These are phyloP conservation scores for Astrothelium macrocarpum DNA, from an alignment of 495 filamentous ascomycete genomes.

Conservation along the genomic window DNA sequence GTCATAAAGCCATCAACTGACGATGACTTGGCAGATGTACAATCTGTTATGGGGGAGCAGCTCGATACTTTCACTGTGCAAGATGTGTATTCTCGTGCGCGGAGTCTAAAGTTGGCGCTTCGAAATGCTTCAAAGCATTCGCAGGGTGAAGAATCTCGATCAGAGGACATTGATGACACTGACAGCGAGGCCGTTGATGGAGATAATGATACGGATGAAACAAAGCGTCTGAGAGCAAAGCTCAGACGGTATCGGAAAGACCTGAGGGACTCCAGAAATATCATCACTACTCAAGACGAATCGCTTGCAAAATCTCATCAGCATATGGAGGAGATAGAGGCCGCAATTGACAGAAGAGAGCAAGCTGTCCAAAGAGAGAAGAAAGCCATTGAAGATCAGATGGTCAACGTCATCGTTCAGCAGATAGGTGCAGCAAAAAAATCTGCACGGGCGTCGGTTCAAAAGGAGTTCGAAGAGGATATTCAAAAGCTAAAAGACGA, in stretches of 20 bases:
- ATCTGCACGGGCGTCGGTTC: neutral
- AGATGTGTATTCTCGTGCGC: neutral
- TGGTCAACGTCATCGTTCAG: neutral
- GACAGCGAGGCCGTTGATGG: conserved; percentile 1
- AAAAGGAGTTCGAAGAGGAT: neutral
- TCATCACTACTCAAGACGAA: neutral
- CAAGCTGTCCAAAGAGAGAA: neutral
- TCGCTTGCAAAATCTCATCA: conserved; percentile 4
- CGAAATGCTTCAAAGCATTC: conserved; percentile 2
- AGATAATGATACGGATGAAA: neutral
- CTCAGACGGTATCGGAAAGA: neutral
- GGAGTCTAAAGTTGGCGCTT: neutral
- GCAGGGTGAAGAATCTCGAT: neutral
- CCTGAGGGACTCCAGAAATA: neutral
- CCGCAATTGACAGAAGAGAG: conserved; percentile 3
- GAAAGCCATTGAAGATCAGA: conserved; percentile 4
- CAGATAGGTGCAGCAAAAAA: conserved; percentile 2
- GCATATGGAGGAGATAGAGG: conserved; percentile 3
- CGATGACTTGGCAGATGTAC: conserved; percentile 1
- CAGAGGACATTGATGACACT: conserved; percentile 4
- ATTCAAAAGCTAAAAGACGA: neutral
- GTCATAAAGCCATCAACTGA: neutral
- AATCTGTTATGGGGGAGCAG: conserved; percentile 2
- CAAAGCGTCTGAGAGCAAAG: conserved; percentile 1
- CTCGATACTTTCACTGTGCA: conserved; percentile 1